phyloP scores from a whole-genome alignment of 177 flowering plant genomes.

The Telopea speciosissima region DNA sequence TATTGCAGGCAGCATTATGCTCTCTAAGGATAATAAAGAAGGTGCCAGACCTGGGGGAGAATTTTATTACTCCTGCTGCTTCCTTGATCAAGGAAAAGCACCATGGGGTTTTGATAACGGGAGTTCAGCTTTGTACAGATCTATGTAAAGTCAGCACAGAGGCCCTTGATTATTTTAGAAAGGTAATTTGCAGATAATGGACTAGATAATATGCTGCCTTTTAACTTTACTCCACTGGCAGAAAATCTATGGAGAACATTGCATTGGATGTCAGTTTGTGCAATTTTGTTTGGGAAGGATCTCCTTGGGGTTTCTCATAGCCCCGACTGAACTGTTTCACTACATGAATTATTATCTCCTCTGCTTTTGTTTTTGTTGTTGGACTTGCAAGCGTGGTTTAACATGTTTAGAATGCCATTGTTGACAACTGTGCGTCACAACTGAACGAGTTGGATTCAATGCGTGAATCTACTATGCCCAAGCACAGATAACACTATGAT shows the following conservation, averaged over 20 bases:
- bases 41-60: slow-evolving; percentile 96
- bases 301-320: not conserved
- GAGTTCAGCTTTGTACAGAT: slow-evolving; percentile 91
- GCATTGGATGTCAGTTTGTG: not conserved
- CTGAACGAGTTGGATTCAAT: no score
- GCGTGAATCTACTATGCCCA: not conserved
- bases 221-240: not conserved
- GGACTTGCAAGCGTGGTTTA: not conserved
- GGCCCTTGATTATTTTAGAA: slow-evolving; percentile 84
- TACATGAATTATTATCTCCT: not conserved
- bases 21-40: slow-evolving; percentile 89
- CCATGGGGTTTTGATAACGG: slow-evolving; percentile 89
- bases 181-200: slow-evolving; percentile 39
- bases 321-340: not conserved
- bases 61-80: slow-evolving; percentile 80
- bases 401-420: not conserved
- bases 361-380: not conserved
- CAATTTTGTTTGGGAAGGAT: not conserved
- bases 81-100: slow-evolving; percentile 90
- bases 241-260: slow-evolving; percentile 3
- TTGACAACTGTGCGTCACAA: not conserved
- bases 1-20: slow-evolving; percentile 82
- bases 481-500: not conserved
- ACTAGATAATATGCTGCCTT: not conserved
- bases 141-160: slow-evolving; percentile 81